Conservation (phyloP, 768 basidiomycete species). For the Erythrobasidium yunnanense region DNA sequence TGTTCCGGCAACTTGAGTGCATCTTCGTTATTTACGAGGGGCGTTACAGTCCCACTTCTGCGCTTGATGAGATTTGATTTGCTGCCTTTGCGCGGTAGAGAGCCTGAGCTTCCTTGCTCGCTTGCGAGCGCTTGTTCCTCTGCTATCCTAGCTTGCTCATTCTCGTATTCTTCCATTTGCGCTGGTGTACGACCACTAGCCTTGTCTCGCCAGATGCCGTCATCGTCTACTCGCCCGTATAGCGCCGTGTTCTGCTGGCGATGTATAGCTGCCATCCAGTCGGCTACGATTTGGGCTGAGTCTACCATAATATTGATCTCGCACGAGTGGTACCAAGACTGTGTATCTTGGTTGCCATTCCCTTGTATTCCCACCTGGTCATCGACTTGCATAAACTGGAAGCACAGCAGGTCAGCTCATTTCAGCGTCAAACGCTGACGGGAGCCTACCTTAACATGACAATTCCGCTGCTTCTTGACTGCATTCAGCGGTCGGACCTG, state of each 20-base stretch:
- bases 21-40: no score
- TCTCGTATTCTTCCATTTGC: constrained; percentile 38
- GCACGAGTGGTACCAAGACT: constrained; percentile 62
- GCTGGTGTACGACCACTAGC: constrained; percentile 42
- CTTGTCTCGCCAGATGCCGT: constrained; percentile 53
- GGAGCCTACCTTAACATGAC: constrained; percentile 45
- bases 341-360: constrained; percentile 61
- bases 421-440: background rate
- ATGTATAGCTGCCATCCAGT: constrained; percentile 51
- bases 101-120: no score
- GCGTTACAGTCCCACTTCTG: no score
- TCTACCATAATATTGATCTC: constrained; percentile 61
- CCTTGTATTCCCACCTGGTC: constrained; percentile 57
- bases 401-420: constrained; percentile 26
- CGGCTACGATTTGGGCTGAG: constrained; percentile 48
- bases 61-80: no score
- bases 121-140: background rate
- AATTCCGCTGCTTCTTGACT: constrained; percentile 57
- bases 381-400: constrained; percentile 57
- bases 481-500: constrained; percentile 58
- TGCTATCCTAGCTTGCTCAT: background rate
- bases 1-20: no score
- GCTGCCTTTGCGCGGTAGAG: no score
- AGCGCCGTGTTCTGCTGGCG: constrained; percentile 52
- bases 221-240: constrained; percentile 48